Evolutionary conservation across 768 basidiomycete species (phyloP), one percentile per base, ranked within the genome.

Genomic region (Russula sp.): DNA sequence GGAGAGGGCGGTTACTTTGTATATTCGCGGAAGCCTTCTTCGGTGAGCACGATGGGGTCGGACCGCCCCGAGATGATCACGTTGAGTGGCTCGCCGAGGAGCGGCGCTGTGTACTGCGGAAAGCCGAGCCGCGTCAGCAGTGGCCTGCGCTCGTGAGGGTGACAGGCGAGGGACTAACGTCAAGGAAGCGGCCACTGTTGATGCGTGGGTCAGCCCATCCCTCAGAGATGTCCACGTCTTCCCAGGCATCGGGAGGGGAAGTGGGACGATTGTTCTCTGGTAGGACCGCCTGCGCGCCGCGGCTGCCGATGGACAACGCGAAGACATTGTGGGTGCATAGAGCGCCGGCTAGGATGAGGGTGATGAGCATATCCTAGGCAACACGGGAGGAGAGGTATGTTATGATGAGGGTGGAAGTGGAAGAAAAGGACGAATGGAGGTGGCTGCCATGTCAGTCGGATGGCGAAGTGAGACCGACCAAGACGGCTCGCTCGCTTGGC

Each of bases 41-140:
- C 87, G 7, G 88, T 87, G 66, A 94, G 83, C 59, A 94, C 75
- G 71, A 82, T 87, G 0, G 91, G 89, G 70, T 94, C 90, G 1
- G 90, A 93, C 32, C 75, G 77, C 50, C 83, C 87, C 32, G 89
- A 88, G 49, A 94, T 85, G 69, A 94, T 88, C 52, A 91, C 79
- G 69, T 94, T 94, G 61, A 94, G 74, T 13, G 92, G 92, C 74
- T 94, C 92, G 48, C 92, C 92, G 39, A 78, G 78, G 62, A 77
- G 75, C 58, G 78, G 78, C 4, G 80, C 84, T 8, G 88, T 86
- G 73, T 79, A 90, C 89, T 91, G 61, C 27, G 16, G 44, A n/a
- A 22, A 14, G 20, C 10, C n/a, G 10, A n/a, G 20, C 11, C 16
- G 9, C 20, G 53, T 67, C 7, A 62, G 27, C 44, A 48, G 27